Evolutionary conservation across 116 monocot genomes (phyloP).

Genomic region (Iris pallida): DNA sequence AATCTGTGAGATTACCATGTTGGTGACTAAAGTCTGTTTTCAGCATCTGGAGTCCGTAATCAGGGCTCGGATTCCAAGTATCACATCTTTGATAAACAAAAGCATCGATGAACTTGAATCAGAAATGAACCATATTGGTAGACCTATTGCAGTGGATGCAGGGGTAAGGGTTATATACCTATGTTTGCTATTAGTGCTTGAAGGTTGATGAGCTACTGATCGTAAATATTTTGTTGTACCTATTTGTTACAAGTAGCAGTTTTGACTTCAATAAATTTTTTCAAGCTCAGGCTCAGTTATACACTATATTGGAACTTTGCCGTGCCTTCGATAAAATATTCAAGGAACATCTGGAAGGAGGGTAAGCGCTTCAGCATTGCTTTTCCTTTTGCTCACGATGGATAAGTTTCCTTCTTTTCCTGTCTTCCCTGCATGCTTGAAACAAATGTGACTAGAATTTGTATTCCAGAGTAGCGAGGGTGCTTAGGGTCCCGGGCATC

Average conservation of each 20-base stretch:
- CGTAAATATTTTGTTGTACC: neutral
- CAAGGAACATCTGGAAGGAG: constrained; percentile 78
- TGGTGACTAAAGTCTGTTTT: constrained; percentile 21
- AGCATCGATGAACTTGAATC: constrained; percentile 70
- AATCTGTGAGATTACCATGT: neutral
- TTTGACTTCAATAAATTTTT: neutral
- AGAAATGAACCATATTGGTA: constrained; percentile 69
- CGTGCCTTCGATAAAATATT: constrained; percentile 79
- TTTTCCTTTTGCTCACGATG: neutral
- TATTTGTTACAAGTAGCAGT: neutral
- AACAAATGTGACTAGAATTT: too few species aligned
- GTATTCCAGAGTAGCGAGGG: too few species aligned
- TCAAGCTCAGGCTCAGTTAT: constrained; percentile 61
- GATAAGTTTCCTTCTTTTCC: neutral
- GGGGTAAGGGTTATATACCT: constrained; percentile 34
- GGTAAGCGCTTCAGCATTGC: constrained; percentile 26
- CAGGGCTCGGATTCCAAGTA: constrained; percentile 58
- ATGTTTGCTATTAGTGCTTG: neutral
- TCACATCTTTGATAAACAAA: constrained; percentile 68
- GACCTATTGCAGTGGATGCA: constrained; percentile 67
- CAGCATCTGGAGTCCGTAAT: constrained; percentile 86
- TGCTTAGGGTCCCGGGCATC: too few species aligned
- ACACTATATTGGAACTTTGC: constrained; percentile 71
- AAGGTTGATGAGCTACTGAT: too few species aligned
- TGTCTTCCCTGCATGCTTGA: neutral